These are phyloP conservation scores for Canavalia ensiformis DNA, from an alignment of 306 rosid species.

Conservation along the genomic window DNA sequence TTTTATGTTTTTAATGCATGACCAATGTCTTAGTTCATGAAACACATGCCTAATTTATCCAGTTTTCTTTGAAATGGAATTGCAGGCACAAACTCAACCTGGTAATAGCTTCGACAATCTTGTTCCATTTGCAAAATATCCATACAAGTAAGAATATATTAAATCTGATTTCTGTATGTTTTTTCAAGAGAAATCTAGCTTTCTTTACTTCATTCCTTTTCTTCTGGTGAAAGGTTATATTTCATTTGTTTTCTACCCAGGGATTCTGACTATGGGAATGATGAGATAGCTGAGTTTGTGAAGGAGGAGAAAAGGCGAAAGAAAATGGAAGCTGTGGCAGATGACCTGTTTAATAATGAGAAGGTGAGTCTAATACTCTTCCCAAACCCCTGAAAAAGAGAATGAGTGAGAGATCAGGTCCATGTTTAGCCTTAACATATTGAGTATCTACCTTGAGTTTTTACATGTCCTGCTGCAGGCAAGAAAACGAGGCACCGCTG, in stretches of 20 bases:
- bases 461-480: slow-evolving; percentile 55
- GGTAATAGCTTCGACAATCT: slow-evolving; percentile 86
- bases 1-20: neutral
- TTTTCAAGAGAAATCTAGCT: slow-evolving; percentile 33
- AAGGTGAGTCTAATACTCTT: slow-evolving; percentile 54
- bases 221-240: slow-evolving; percentile 21
- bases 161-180: slow-evolving; percentile 24
- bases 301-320: slow-evolving; percentile 81
- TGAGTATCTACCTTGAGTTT: slow-evolving; percentile 25
- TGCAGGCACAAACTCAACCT: slow-evolving; percentile 70
- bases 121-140: slow-evolving; percentile 82
- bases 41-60: slow-evolving; percentile 33
- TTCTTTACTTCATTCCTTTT: slow-evolving; percentile 26
- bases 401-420: neutral
- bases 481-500: slow-evolving; percentile 65
- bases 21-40: slow-evolving; percentile 21
- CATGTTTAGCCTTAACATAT: slow-evolving; percentile 21
- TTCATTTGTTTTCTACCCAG: slow-evolving; percentile 55
- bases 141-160: slow-evolving; percentile 71
- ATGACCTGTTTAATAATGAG: slow-evolving; percentile 82
- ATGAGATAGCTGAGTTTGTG: slow-evolving; percentile 63
- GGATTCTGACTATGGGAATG: slow-evolving; percentile 70
- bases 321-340: slow-evolving; percentile 85
- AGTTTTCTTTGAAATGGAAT: slow-evolving; percentile 46
- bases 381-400: neutral